Base-by-base conservation (phyloP, 2,329 filamentous ascomycete species). In the Aspergillus sp. region DNA sequence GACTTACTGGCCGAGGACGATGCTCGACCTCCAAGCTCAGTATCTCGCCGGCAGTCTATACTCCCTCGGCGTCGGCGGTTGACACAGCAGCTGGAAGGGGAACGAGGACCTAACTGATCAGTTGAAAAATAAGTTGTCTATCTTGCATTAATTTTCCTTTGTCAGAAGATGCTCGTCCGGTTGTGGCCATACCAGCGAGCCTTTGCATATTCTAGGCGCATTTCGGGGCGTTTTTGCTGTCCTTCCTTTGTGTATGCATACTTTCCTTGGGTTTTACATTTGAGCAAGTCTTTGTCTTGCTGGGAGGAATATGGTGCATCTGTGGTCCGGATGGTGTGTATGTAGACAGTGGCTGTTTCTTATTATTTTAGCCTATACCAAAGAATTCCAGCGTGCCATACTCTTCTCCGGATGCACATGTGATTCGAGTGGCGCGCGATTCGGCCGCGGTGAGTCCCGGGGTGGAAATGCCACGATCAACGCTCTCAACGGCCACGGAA, bases 1-100 rank as follows among this genome's bases (percentile, higher is more conserved):
- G 71, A 76, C 4, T 59, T 76, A 15, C 63, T 78, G 9, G 71
- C 73, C 15, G 75, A 77, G 30, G 77, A 80, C n/a, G 76, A 79
- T 23, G 59, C 63, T 30, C 71, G 74, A 50, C 64, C 73, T 7
- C 68, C 76, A 30, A 74, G 57, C 57, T 75, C 75, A 2, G 64
- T 73, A 6, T 68, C 66, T 56, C 75, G 76, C 43, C 70, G 74
- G 31, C 68, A 72, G 46, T 75, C 76, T 8, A 71, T 79, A 38
- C 72, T 79, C 55, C 72, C 74, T 43, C 72, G 76, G 50, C 74
- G 77, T 19, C 74, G 76, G 34, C 74, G 74, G 41, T 74, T 71
- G 34, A 76, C 76, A 23, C 73, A 71, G 58, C 66, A 71, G 59
- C 66, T 68, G n/a, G 76, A 77, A 45, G 63, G 74, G n/a, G 76